Evolutionary conservation across 2,329 filamentous ascomycete species (phyloP).

Genomic region (Plectosphaerella sp.): DNA sequence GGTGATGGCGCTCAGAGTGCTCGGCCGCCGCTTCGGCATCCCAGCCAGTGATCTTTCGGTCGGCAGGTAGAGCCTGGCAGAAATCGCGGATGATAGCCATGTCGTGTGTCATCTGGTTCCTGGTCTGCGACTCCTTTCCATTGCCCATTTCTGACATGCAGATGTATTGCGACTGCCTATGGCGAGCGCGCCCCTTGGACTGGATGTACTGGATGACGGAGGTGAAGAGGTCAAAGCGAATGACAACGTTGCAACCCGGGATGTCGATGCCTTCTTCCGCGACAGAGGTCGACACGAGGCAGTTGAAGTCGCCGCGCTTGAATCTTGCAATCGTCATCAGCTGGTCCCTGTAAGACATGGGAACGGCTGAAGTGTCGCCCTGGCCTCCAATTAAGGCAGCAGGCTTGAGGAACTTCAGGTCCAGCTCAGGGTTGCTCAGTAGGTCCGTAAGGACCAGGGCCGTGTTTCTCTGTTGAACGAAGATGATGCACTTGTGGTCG

Average conservation of each 20-base stretch:
- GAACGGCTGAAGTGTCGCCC: not conserved
- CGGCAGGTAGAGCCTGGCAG: constrained; percentile 68
- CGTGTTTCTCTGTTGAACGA: constrained; percentile 75
- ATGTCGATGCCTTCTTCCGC: constrained; percentile 66
- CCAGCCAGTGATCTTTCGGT: constrained; percentile 62
- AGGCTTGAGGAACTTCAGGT: constrained; percentile 53
- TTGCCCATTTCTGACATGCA: constrained; percentile 79
- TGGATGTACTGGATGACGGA: constrained; percentile 96
- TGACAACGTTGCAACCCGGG: constrained; percentile 61
- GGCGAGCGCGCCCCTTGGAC: constrained; percentile 81
- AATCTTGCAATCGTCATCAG: constrained; percentile 67
- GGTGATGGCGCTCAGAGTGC: constrained; percentile 41
- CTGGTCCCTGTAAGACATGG: constrained; percentile 67
- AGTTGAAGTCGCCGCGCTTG: constrained; percentile 54
- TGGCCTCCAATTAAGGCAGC: constrained; percentile 46
- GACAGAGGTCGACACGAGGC: constrained; percentile 62
- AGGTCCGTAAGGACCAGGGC: constrained; percentile 69
- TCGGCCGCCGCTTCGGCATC: constrained; percentile 53
- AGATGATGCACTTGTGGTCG: constrained; percentile 74
- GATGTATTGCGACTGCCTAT: constrained; percentile 71
- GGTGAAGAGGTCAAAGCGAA: constrained; percentile 79
- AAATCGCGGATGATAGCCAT: constrained; percentile 67
- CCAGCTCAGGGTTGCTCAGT: constrained; percentile 51
- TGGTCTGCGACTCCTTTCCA: constrained; percentile 46
- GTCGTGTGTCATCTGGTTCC: constrained; percentile 56